A percentile compares a stretch with the other conserved stretches of the same genome.
Evolutionary conservation across 805 yeast species (phyloP).

Genomic region (Brettanomyces naardenensis): DNA sequence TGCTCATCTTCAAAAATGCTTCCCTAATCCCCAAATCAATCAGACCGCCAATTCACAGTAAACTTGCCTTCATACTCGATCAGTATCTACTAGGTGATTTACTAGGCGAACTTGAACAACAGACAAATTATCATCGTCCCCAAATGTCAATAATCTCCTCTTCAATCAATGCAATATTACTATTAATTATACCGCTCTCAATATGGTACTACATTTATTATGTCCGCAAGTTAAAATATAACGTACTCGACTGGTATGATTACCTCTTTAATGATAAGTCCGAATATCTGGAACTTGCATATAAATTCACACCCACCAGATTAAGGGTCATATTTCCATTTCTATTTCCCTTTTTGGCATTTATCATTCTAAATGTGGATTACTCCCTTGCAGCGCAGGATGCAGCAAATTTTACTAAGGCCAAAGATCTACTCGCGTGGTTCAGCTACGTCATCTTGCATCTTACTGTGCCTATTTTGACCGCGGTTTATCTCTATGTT

Average conservation of each 20-base stretch:
- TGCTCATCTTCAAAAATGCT: slow-evolving; percentile 50
- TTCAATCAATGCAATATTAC: too few species aligned
- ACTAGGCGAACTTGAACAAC: background rate
- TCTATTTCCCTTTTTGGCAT: slow-evolving; percentile 33
- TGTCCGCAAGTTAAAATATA: background rate
- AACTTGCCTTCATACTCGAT: slow-evolving; percentile 37
- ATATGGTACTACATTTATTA: background rate
- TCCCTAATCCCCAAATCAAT: slow-evolving; percentile 44
- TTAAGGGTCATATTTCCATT: slow-evolving; percentile 28
- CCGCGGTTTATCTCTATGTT: slow-evolving; percentile 54
- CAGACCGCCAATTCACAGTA: slow-evolving; percentile 47
- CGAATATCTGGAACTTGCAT: background rate
- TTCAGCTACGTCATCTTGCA: slow-evolving; percentile 55
- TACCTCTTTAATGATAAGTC: background rate
- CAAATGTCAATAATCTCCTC: background rate
- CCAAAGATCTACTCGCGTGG: slow-evolving; percentile 53
- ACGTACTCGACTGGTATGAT: background rate
- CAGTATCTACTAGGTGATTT: slow-evolving; percentile 4
- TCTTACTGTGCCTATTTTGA: slow-evolving; percentile 50
- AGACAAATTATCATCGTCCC: background rate
- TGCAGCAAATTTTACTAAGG: slow-evolving; percentile 17
- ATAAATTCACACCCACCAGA: slow-evolving; percentile 15
- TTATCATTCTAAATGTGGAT: slow-evolving; percentile 44
- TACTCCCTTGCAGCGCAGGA: slow-evolving; percentile 27
- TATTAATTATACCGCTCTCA: background rate